phyloP scores from a whole-genome alignment of 2,329 filamentous ascomycete genomes.

The Verticillium nubilum region DNA sequence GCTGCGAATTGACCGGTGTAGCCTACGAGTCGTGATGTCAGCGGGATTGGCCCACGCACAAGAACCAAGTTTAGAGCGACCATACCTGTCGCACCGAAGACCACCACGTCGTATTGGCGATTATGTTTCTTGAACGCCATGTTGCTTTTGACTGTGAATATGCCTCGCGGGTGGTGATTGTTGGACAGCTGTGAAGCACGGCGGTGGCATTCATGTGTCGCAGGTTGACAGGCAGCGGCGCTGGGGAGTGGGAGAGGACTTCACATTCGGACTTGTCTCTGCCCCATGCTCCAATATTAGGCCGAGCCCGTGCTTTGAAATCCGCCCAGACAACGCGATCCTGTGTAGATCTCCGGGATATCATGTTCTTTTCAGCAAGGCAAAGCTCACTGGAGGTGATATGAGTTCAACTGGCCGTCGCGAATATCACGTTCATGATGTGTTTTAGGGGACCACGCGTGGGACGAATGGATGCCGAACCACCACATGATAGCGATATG shows the following conservation, averaged over 20 bases:
- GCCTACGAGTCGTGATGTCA: slow-evolving; percentile 33
- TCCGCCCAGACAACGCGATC: neutral
- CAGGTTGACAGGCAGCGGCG: neutral
- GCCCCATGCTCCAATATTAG: neutral
- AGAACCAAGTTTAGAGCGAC: neutral
- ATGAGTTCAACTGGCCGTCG: too few relatives aligned
- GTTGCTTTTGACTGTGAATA: neutral
- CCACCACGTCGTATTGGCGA: slow-evolving; percentile 51
- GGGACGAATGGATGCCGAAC: neutral
- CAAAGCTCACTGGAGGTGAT: too few relatives aligned
- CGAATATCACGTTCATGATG: neutral
- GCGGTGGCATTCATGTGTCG: neutral
- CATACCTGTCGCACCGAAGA: slow-evolving; percentile 54
- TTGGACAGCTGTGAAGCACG: too few relatives aligned
- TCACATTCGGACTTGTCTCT: neutral
- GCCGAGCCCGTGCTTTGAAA: neutral
- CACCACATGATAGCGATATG: neutral
- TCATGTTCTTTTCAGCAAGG: too few relatives aligned
- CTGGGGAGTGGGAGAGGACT: neutral
- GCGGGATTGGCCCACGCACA: neutral
- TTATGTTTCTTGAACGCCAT: slow-evolving; percentile 45
- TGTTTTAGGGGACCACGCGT: neutral
- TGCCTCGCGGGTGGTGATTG: neutral
- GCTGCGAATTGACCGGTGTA: slow-evolving; percentile 78
- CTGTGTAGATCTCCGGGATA: neutral